A percentile compares a stretch with the other conserved stretches of the same genome.
Conservation (phyloP, 2,329 filamentous ascomycete species). For the Pochonia chlamydosporia region DNA sequence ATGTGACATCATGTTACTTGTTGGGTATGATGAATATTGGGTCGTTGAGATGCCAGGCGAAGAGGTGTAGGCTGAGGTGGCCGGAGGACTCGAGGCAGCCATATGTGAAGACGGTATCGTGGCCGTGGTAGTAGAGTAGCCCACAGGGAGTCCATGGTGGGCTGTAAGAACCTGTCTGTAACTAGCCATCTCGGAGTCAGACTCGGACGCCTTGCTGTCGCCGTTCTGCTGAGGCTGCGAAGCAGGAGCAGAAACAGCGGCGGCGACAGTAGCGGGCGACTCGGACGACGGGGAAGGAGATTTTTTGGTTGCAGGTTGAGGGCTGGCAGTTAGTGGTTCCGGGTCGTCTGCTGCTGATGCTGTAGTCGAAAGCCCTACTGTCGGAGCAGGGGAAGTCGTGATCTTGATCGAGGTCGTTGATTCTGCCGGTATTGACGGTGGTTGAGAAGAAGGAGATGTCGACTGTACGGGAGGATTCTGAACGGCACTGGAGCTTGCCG, state of each 20-base stretch:
- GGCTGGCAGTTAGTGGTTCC: background rate
- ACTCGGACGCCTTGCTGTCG: constrained; percentile 22
- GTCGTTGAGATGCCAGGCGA: constrained; percentile 16
- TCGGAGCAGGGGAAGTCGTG: background rate
- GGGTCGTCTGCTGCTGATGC: background rate
- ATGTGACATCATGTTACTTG: constrained; percentile 18
- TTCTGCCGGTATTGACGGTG: constrained; percentile 4
- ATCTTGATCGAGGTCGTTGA: background rate
- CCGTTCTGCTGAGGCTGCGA: constrained; percentile 23
- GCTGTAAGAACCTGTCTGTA: constrained; percentile 16
- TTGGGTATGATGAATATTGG: constrained; percentile 26
- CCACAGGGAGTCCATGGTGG: constrained; percentile 20
- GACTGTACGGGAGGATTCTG: constrained; percentile 3
- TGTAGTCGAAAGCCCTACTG: background rate
- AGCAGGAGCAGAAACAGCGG: constrained; percentile 5
- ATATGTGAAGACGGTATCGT: constrained; percentile 6
- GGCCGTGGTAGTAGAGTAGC: constrained; percentile 17
- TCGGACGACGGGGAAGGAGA: constrained; percentile 10
- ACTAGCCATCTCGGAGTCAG: constrained; percentile 27
- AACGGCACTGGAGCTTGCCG: constrained; percentile 1
- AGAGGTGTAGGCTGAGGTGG: constrained; percentile 13
- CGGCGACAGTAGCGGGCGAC: constrained; percentile 9
- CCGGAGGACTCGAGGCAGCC: constrained; percentile 8
- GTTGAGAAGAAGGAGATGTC: constrained; percentile 4
- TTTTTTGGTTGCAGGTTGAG: constrained; percentile 5